phyloP scores from a whole-genome alignment of 768 basidiomycete species.

The Hebeloma cylindrosporum region DNA sequence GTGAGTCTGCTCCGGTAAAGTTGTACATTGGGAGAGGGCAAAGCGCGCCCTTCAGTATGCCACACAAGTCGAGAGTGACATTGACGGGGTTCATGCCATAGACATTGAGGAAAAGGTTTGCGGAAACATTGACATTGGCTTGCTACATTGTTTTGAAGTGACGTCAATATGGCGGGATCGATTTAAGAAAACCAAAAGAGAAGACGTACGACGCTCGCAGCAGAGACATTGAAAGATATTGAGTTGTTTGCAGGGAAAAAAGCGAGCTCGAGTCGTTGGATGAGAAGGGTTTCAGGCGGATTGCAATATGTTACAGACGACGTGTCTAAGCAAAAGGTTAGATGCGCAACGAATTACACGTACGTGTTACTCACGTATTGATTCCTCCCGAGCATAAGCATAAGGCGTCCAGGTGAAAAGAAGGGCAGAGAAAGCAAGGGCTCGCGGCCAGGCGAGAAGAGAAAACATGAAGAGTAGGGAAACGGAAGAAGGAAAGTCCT shows the following conservation, averaged over 20 bases:
- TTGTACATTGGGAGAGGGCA: slow-evolving; percentile 85
- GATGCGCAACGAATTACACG: slow-evolving; percentile 1
- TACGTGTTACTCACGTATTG: slow-evolving; percentile 57
- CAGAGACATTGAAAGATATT: slow-evolving; percentile 81
- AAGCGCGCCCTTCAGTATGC: slow-evolving; percentile 70
- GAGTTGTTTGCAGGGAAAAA: slow-evolving; percentile 73
- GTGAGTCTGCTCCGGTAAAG: slow-evolving; percentile 78
- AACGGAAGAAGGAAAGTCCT: slow-evolving; percentile 18
- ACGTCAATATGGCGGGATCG: slow-evolving; percentile 14
- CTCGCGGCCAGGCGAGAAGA: slow-evolving; percentile 78
- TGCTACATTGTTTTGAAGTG: slow-evolving; percentile 42
- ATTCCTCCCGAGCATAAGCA: slow-evolving; percentile 50
- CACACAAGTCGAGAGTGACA: slow-evolving; percentile 84
- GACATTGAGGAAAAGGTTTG: slow-evolving; percentile 80
- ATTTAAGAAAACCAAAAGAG: slow-evolving; percentile 5
- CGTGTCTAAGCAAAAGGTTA: slow-evolving; percentile 52
- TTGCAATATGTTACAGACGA: slow-evolving; percentile 88
- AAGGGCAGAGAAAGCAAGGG: slow-evolving; percentile 40
- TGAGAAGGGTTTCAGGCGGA: slow-evolving; percentile 75
- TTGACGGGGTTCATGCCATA: slow-evolving; percentile 86
- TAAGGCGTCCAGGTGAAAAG: slow-evolving; percentile 34
- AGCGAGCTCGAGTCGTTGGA: slow-evolving; percentile 73
- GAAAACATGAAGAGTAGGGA: slow-evolving; percentile 49
- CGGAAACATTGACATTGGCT: slow-evolving; percentile 76
- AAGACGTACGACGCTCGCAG: slow-evolving; percentile 76